Evolutionary conservation across 495 filamentous ascomycete species (phyloP).

Genomic region (Xylaria sp.): DNA sequence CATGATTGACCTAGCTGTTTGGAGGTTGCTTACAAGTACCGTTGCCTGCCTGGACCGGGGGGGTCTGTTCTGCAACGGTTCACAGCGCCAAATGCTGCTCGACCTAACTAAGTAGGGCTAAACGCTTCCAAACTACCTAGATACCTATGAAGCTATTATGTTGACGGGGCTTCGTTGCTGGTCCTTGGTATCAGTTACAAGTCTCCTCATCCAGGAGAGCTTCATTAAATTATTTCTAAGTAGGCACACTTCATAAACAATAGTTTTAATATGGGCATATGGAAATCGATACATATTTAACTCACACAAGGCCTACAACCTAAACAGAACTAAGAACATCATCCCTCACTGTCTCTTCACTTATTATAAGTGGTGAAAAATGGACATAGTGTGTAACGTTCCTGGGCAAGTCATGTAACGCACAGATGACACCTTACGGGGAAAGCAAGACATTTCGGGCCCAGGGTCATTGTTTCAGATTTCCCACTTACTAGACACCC

Average conservation of each 20-base stretch:
- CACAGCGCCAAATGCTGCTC: background rate
- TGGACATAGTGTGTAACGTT: background rate
- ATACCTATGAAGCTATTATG: background rate
- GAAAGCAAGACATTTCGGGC: background rate
- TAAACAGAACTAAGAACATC: background rate
- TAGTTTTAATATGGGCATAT: background rate
- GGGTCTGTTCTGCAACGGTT: slow-evolving; percentile 3
- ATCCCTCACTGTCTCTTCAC: background rate
- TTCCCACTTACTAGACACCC: background rate
- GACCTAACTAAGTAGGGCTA: slow-evolving; percentile 1
- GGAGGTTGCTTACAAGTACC: background rate
- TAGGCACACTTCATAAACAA: background rate
- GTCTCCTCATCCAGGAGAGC: background rate
- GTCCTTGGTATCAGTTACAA: background rate
- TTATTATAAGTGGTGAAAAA: background rate
- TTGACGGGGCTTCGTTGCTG: background rate
- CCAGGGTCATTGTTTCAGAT: background rate
- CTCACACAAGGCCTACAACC: background rate
- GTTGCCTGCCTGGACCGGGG: background rate
- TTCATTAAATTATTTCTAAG: background rate
- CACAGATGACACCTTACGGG: background rate
- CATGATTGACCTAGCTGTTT: background rate
- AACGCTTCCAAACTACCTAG: background rate
- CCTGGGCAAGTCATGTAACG: background rate
- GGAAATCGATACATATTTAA: background rate